A percentile compares a stretch with the other conserved stretches of the same genome.
Evolutionary conservation across 2,329 filamentous ascomycete genomes (phyloP).

Genomic region (Nigrograna mackinnonii): DNA sequence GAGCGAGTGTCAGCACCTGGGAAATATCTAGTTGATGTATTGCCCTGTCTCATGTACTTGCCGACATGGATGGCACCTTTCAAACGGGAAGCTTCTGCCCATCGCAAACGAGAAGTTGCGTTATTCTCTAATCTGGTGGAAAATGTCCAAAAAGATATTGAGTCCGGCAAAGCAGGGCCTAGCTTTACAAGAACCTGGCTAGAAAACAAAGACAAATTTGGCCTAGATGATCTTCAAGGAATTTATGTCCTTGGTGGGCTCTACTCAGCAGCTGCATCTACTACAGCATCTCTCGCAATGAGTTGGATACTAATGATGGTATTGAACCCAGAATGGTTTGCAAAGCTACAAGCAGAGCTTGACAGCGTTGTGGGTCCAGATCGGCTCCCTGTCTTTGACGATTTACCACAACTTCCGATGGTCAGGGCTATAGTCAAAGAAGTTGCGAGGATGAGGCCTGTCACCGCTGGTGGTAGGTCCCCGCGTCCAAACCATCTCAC

Average conservation of each 20-base stretch:
- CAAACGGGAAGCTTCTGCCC: conserved; percentile 26
- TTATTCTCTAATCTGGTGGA: conserved; percentile 33
- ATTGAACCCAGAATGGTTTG: conserved; percentile 10
- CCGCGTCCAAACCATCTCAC: no score
- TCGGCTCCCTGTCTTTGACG: conserved; percentile 21
- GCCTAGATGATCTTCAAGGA: conserved; percentile 26
- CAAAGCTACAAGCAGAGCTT: conserved; percentile 18
- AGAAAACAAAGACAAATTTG: conserved; percentile 22
- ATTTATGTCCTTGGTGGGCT: conserved; percentile 35
- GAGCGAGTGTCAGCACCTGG: no score
- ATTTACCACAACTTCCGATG: conserved; percentile 27
- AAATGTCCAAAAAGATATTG: conserved; percentile 22
- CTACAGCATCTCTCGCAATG: conserved; percentile 32
- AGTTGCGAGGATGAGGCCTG: conserved; percentile 33
- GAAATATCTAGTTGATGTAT: conserved; percentile 37
- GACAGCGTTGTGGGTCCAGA: conserved; percentile 23
- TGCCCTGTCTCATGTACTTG: conserved; percentile 31
- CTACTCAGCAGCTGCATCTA: conserved; percentile 33
- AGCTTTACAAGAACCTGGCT: conserved; percentile 24
- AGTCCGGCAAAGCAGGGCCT: conserved; percentile 6
- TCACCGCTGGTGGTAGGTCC: conserved; percentile 44
- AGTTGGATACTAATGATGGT: not conserved
- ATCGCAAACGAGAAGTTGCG: conserved; percentile 27
- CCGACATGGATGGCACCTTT: conserved; percentile 31
- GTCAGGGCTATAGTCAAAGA: conserved; percentile 32